Evolutionary conservation across 108 stramenopile species (phyloP).

Genomic region (Fistulifera solaris): DNA sequence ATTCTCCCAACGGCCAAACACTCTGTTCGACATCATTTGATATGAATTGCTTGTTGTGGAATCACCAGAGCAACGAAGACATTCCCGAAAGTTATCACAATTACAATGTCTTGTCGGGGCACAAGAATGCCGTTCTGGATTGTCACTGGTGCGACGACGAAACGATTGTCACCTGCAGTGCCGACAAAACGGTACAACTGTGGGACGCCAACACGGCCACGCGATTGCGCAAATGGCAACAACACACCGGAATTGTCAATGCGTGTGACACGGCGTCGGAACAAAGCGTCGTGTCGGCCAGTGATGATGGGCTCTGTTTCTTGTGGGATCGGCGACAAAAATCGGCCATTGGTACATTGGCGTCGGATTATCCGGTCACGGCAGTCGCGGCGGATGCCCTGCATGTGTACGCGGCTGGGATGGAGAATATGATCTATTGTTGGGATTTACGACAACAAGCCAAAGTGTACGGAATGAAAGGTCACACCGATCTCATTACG

Average conservation of each 20-base stretch:
- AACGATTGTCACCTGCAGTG: conserved; percentile 57
- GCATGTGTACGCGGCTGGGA: conserved; percentile 74
- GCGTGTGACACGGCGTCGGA: conserved; percentile 25
- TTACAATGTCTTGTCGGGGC: conserved; percentile 25
- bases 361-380: conserved; percentile 45
- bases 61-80: conserved; percentile 39
- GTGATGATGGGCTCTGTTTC: conserved; percentile 63
- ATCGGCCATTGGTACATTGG: conserved; percentile 29
- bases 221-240: conserved; percentile 38
- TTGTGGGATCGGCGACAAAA: conserved; percentile 72
- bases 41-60: conserved; percentile 73
- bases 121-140: conserved; percentile 87
- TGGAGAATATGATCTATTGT: conserved; percentile 73
- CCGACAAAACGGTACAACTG: conserved; percentile 67
- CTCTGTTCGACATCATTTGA: conserved; percentile 68
- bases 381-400: conserved; percentile 63
- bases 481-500: conserved; percentile 78
- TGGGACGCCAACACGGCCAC: conserved; percentile 64
- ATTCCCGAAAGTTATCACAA: not conserved
- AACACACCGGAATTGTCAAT: conserved; percentile 61
- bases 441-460: conserved; percentile 47
- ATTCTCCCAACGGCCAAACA: conserved; percentile 59
- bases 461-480: conserved; percentile 46
- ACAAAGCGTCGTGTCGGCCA: conserved; percentile 43
- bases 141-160: conserved; percentile 48